phyloP scores from a whole-genome alignment of 768 basidiomycete species.

The Leccinum variicolor region DNA sequence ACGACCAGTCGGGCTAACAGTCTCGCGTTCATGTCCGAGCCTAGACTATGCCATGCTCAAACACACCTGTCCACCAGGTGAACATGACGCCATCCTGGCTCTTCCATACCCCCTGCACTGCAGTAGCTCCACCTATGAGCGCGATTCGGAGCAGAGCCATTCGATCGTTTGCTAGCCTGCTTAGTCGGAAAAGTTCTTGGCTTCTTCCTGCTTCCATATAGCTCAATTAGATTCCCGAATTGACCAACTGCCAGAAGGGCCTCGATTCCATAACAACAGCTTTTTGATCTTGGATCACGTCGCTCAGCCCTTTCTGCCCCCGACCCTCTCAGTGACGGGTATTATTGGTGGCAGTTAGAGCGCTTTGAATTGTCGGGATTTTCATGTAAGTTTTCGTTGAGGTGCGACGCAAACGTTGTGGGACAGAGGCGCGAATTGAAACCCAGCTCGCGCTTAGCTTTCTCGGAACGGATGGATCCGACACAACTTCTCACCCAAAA shows the following conservation, averaged over 20 bases:
- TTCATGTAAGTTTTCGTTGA: too few species aligned
- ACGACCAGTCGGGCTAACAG: constrained; percentile 1
- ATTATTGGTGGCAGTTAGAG: background rate
- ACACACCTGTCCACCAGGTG: background rate
- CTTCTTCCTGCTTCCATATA: background rate
- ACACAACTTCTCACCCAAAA: too few species aligned
- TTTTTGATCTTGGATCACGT: background rate
- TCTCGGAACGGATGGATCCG: too few species aligned
- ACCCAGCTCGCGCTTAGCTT: background rate
- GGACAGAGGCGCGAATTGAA: background rate
- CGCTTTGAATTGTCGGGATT: background rate
- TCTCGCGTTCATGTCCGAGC: background rate
- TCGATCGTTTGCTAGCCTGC: background rate
- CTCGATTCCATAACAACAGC: background rate
- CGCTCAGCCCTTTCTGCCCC: background rate
- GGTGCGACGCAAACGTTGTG: too few species aligned
- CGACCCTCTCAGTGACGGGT: background rate
- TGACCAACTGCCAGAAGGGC: background rate
- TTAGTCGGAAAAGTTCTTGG: background rate
- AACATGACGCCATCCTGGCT: background rate
- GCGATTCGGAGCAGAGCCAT: background rate
- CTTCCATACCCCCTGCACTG: background rate
- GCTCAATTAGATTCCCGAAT: background rate
- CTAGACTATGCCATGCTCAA: background rate
- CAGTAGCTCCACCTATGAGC: background rate